phyloP scores from a whole-genome alignment of 768 basidiomycete species.

The Auriscalpium vulgare region DNA sequence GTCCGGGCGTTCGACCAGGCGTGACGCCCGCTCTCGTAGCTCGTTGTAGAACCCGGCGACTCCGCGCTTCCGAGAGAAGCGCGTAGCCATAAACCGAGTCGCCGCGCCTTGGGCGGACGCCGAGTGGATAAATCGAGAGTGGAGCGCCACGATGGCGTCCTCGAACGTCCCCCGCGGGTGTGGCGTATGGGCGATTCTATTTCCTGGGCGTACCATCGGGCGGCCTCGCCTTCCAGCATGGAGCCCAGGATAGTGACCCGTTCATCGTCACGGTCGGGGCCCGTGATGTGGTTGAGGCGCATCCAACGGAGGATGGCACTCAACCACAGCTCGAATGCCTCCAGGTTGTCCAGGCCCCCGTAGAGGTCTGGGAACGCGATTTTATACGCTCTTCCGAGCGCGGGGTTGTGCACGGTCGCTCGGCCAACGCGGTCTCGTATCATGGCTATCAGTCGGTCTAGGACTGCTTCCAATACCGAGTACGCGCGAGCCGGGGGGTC shows the following conservation, averaged over 20 bases:
- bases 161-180: background rate
- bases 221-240: background rate
- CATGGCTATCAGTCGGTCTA: background rate
- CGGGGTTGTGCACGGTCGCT: background rate
- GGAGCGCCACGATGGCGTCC: background rate
- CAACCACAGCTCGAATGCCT: background rate
- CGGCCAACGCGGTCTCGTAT: background rate
- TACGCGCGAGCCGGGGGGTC: no score
- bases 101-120: background rate
- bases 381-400: background rate
- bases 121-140: background rate
- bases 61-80: background rate
- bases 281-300: background rate
- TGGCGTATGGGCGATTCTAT: background rate
- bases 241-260: background rate
- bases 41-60: background rate
- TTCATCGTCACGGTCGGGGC: background rate
- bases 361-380: background rate
- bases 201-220: background rate
- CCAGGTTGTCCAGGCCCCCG: background rate
- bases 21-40: background rate
- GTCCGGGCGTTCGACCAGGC: background rate
- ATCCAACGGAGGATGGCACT: background rate
- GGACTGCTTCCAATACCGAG: no score
- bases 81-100: background rate